phyloP scores from a whole-genome alignment of 2,329 filamentous ascomycete species.

The Colletotrichum cordylinicola region DNA sequence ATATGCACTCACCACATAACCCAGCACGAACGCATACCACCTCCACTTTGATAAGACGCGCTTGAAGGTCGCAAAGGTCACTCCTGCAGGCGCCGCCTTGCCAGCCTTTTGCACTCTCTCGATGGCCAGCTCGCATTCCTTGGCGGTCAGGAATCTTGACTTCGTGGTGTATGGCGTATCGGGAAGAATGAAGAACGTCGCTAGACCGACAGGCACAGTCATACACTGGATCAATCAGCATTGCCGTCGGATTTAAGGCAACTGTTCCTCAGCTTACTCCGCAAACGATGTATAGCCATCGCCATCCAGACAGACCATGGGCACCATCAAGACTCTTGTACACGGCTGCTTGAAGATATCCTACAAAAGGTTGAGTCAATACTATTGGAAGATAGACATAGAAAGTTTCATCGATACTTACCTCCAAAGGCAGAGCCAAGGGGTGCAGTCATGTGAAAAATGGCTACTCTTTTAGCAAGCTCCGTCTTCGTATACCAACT shows the following conservation, averaged over 20 bases:
- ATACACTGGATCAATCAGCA: neutral
- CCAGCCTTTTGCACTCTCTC: slow-evolving; percentile 14
- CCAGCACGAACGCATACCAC: slow-evolving; percentile 24
- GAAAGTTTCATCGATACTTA: neutral
- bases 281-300: slow-evolving; percentile 47
- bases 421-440: slow-evolving; percentile 57
- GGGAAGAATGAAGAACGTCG: slow-evolving; percentile 9
- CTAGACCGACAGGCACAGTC: slow-evolving; percentile 25
- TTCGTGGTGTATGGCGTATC: slow-evolving; percentile 12
- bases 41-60: slow-evolving; percentile 21
- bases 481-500: slow-evolving; percentile 43
- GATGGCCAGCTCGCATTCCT: slow-evolving; percentile 11
- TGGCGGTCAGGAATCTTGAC: neutral
- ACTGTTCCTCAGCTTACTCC: slow-evolving; percentile 24
- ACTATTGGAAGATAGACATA: neutral
- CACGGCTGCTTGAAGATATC: slow-evolving; percentile 60
- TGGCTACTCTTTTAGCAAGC: slow-evolving; percentile 56
- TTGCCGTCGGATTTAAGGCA: neutral
- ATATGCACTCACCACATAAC: slow-evolving; percentile 21
- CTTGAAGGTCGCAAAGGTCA: slow-evolving; percentile 22
- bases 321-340: slow-evolving; percentile 57
- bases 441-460: slow-evolving; percentile 55
- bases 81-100: slow-evolving; percentile 14
- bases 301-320: slow-evolving; percentile 43
- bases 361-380: slow-evolving; percentile 24